Percentiles rank a stretch among this genome's conserved stretches.
Evolutionary conservation across 129 eudicot species (phyloP).

Genomic region (Erigeron canadensis): DNA sequence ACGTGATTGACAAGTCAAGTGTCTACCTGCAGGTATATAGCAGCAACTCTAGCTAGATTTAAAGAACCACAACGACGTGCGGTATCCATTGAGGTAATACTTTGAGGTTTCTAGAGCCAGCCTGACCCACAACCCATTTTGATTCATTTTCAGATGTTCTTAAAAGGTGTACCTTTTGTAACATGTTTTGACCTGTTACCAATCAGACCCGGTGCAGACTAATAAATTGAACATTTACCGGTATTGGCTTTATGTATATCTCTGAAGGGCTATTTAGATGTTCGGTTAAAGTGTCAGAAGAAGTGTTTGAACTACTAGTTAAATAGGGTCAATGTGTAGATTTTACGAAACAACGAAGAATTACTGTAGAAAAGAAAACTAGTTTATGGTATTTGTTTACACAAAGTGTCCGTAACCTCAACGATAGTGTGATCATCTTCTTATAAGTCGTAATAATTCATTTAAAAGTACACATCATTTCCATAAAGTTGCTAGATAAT

Average conservation of each 20-base stretch:
- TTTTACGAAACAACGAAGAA: no score
- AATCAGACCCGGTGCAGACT: conserved; percentile 7
- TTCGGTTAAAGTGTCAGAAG: neutral
- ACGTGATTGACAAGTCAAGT: conserved; percentile 10
- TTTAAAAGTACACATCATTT: no score
- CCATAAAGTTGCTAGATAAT: neutral
- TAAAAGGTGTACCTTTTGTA: neutral
- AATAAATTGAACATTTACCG: neutral
- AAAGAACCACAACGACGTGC: conserved; percentile 79
- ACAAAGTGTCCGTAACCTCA: no score
- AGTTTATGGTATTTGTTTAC: no score
- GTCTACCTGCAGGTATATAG: conserved; percentile 58
- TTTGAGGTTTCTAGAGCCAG: conserved; percentile 8
- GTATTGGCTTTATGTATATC: no score
- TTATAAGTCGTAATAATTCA: no score
- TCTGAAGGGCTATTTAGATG: no score
- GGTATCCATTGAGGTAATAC: conserved; percentile 72
- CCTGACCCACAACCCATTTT: neutral
- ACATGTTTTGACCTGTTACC: conserved; percentile 19
- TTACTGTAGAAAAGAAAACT: no score
- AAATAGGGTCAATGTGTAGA: neutral
- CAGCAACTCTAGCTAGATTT: conserved; percentile 66
- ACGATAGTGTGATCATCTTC: no score
- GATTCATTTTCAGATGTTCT: conserved; percentile 3
- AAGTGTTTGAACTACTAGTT: neutral